Evolutionary conservation across 2,329 filamentous ascomycete species (phyloP).

Genomic region (Fusarium denticulatum): DNA sequence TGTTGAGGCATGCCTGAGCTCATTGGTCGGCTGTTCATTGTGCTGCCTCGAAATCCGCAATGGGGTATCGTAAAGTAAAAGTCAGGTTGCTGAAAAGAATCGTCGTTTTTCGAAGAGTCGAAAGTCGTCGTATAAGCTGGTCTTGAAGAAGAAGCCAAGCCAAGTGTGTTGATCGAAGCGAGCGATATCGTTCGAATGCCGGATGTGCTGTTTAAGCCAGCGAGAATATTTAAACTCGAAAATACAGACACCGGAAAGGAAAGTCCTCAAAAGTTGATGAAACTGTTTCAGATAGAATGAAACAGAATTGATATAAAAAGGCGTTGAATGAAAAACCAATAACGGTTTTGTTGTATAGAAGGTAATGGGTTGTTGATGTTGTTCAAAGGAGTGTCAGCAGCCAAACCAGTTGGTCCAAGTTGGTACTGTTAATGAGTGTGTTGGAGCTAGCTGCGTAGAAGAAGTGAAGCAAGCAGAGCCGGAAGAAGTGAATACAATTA

Average conservation of each 20-base stretch:
- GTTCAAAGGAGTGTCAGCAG: constrained; percentile 64
- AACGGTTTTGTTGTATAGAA: constrained; percentile 26
- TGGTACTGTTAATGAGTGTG: constrained; percentile 46
- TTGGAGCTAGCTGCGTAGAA: constrained; percentile 46
- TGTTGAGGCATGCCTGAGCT: constrained; percentile 59
- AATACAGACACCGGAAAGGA: constrained; percentile 36
- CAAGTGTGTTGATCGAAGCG: constrained; percentile 27
- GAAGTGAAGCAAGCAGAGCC: constrained; percentile 50
- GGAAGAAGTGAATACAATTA: constrained; percentile 43
- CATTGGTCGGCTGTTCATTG: constrained; percentile 32
- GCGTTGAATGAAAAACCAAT: constrained; percentile 22
- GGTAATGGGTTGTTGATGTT: constrained; percentile 3
- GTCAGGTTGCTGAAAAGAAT: constrained; percentile 15
- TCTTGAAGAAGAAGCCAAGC: constrained; percentile 8
- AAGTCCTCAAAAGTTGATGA: constrained; percentile 2
- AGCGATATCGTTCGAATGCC: constrained; percentile 32
- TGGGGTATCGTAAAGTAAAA: constrained; percentile 35
- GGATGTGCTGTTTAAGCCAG: constrained; percentile 38
- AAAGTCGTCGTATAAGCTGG: constrained; percentile 32
- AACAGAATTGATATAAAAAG: constrained; percentile 14
- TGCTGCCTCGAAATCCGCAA: constrained; percentile 32
- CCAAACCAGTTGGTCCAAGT: constrained; percentile 66
- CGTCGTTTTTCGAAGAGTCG: constrained; percentile 30
- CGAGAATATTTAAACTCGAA: constrained; percentile 42
- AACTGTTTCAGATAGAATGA: constrained; percentile 10